Evolutionary conservation across 495 filamentous ascomycete genomes (phyloP).

Genomic region (Xylaria cubensis): DNA sequence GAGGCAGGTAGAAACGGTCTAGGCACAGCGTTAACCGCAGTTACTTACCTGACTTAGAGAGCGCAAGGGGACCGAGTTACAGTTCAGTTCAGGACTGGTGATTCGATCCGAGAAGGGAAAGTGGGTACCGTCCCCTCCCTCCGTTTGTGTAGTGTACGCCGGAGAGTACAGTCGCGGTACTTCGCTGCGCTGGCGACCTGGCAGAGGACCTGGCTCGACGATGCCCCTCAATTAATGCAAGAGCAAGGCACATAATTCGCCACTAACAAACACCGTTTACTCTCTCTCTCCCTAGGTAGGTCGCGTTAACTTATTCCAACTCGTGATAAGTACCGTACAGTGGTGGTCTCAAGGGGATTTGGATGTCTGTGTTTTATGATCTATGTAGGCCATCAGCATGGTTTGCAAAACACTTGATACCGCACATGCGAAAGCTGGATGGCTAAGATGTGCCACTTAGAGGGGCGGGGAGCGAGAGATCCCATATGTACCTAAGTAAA

Average conservation of each 20-base stretch:
- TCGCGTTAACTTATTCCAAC: background rate
- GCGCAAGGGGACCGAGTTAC: background rate
- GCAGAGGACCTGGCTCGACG: background rate
- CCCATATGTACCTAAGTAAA: background rate
- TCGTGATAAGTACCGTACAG: background rate
- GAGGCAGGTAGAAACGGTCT: conserved; percentile 1
- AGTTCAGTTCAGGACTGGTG: conserved; percentile 8
- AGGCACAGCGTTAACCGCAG: background rate
- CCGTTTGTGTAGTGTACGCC: conserved; percentile 6
- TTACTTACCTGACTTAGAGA: no score
- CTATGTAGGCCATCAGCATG: background rate
- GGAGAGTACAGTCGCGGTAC: conserved; percentile 1
- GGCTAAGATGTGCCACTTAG: background rate
- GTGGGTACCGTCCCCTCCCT: background rate
- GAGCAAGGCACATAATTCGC: background rate
- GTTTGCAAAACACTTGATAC: background rate
- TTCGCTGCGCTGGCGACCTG: background rate
- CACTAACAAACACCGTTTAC: conserved; percentile 2
- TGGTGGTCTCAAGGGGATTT: background rate
- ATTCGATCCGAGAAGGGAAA: conserved; percentile 11
- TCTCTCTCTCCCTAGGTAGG: background rate
- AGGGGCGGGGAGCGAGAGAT: conserved; percentile 16
- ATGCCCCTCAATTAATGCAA: conserved; percentile 22
- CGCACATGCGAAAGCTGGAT: background rate
- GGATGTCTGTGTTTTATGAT: background rate